Conservation (phyloP, 2,329 filamentous ascomycete species). For the Tothia fuscella region DNA sequence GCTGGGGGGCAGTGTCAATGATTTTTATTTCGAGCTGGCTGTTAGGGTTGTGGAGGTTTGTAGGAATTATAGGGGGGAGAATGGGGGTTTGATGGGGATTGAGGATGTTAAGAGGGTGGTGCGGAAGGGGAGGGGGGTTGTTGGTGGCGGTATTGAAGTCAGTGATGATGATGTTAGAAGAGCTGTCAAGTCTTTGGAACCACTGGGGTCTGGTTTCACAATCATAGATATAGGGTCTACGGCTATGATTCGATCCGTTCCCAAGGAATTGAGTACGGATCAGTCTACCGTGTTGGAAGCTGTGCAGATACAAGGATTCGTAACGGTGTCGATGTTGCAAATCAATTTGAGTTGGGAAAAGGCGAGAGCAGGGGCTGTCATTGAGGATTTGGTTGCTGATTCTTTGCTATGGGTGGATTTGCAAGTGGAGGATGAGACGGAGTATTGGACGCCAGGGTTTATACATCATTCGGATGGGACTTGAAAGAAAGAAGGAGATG, state of each 20-base stretch:
- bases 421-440: slow-evolving; percentile 64
- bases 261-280: slow-evolving; percentile 89
- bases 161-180: slow-evolving; percentile 87
- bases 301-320: slow-evolving; percentile 77
- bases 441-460: slow-evolving; percentile 73
- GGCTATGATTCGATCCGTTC: slow-evolving; percentile 81
- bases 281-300: slow-evolving; percentile 88
- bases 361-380: slow-evolving; percentile 73
- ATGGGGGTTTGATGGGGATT: slow-evolving; percentile 82
- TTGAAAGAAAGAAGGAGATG: background rate
- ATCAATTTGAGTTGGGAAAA: slow-evolving; percentile 77
- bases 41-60: slow-evolving; percentile 94
- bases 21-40: slow-evolving; percentile 96
- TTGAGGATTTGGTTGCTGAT: slow-evolving; percentile 80
- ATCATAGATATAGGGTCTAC: slow-evolving; percentile 74
- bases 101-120: slow-evolving; percentile 69
- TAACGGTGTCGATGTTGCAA: slow-evolving; percentile 80
- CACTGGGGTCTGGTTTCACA: slow-evolving; percentile 77
- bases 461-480: background rate
- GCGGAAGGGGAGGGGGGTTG: slow-evolving; percentile 59
- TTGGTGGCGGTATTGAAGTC: slow-evolving; percentile 62
- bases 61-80: slow-evolving; percentile 72
- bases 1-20: slow-evolving; percentile 81
- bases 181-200: slow-evolving; percentile 75
- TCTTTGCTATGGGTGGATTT: slow-evolving; percentile 91